phyloP scores from a whole-genome alignment of 2,329 filamentous ascomycete species.

The Achaetomium macrosporum region DNA sequence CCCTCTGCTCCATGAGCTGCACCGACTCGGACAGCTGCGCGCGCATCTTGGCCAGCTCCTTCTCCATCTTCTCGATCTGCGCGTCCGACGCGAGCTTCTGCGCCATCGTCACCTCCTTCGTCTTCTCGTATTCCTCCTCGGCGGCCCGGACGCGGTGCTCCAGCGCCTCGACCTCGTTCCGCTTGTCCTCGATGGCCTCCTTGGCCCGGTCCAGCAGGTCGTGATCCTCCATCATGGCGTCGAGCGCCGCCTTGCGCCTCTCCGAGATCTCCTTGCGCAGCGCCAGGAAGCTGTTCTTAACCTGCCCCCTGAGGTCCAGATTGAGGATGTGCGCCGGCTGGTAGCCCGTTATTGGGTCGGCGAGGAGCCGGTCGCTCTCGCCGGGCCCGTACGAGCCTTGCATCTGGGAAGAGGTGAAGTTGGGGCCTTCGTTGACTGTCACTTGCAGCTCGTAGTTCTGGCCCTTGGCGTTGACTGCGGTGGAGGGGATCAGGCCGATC shows the following conservation, averaged over 20 bases:
- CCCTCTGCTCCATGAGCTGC: constrained; percentile 85
- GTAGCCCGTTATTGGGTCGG: constrained; percentile 78
- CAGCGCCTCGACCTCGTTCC: constrained; percentile 83
- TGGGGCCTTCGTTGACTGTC: constrained; percentile 69
- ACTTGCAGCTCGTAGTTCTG: constrained; percentile 79
- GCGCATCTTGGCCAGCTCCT: constrained; percentile 91
- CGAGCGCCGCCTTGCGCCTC: constrained; percentile 71
- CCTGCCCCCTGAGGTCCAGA: constrained; percentile 74
- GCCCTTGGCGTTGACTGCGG: constrained; percentile 79
- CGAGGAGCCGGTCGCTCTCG: constrained; percentile 70
- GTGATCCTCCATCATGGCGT: constrained; percentile 90
- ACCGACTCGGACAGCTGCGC: constrained; percentile 77
- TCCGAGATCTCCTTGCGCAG: constrained; percentile 92
- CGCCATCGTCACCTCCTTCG: constrained; percentile 77
- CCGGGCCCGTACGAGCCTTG: constrained; percentile 38
- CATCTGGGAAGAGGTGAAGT: constrained; percentile 63
- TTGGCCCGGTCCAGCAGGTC: constrained; percentile 91
- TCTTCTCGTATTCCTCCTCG: constrained; percentile 90
- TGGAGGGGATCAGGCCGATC: constrained; percentile 79
- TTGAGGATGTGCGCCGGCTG: constrained; percentile 84
- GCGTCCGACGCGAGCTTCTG: constrained; percentile 85
- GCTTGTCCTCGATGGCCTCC: constrained; percentile 94
- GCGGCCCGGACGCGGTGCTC: constrained; percentile 83
- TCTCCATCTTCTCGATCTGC: constrained; percentile 98
- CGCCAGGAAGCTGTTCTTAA: constrained; percentile 70